phyloP scores from a whole-genome alignment of 768 basidiomycete genomes.

The Phylloporus sp. region DNA sequence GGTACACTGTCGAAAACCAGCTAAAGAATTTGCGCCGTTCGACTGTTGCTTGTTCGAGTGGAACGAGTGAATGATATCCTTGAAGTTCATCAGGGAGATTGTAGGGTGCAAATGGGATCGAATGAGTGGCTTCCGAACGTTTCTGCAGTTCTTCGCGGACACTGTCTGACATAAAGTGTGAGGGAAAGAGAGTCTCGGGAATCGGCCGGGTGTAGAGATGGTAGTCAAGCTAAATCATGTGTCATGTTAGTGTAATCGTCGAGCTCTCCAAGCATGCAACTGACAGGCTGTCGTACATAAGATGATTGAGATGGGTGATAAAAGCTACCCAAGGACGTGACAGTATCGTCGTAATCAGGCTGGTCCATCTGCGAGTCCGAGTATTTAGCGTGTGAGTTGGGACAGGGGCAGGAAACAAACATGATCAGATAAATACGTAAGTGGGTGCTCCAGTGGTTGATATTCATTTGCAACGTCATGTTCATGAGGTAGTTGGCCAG shows the following conservation, averaged over 20 bases:
- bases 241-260: background rate
- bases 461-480: slow-evolving; percentile 17
- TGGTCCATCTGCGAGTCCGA: slow-evolving; percentile 11
- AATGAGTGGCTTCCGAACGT: slow-evolving; percentile 43
- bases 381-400: background rate
- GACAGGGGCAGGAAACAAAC: slow-evolving; percentile 13
- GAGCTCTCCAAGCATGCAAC: slow-evolving; percentile 12
- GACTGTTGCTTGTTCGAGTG: slow-evolving; percentile 56
- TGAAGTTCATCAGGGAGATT: slow-evolving; percentile 83
- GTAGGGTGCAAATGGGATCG: slow-evolving; percentile 39
- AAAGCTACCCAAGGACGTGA: slow-evolving; percentile 30
- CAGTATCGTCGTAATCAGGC: slow-evolving; percentile 31
- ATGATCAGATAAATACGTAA: slow-evolving; percentile 18
- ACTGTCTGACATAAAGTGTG: slow-evolving; percentile 85
- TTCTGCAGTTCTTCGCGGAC: slow-evolving; percentile 57
- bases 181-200: slow-evolving; percentile 49
- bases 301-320: slow-evolving; percentile 40
- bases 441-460: slow-evolving; percentile 19
- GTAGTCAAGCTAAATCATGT: slow-evolving; percentile 68
- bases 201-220: slow-evolving; percentile 82
- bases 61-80: slow-evolving; percentile 84
- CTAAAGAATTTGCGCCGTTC: slow-evolving; percentile 74
- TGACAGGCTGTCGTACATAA: slow-evolving; percentile 69
- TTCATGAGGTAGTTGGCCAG: slow-evolving; percentile 13
- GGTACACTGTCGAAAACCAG: slow-evolving; percentile 82